phyloP scores from a whole-genome alignment of 1,284 basidiomycete species.

The Fistulinella staudtii region DNA sequence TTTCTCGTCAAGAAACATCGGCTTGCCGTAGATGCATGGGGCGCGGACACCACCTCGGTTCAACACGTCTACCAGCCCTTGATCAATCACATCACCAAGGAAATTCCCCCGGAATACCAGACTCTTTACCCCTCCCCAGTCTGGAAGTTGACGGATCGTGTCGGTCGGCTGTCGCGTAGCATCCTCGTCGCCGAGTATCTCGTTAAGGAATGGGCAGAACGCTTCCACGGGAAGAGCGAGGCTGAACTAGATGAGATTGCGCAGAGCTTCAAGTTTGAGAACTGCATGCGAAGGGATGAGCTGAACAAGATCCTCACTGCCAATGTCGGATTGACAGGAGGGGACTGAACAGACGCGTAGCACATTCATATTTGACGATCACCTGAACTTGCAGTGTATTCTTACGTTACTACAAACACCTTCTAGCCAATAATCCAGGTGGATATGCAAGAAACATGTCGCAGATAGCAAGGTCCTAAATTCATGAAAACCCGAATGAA shows the following conservation, averaged over 20 bases:
- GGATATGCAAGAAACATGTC: no score
- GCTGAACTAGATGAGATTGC: conserved; percentile 60
- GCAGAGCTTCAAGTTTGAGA: conserved; percentile 57
- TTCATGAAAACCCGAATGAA: no score
- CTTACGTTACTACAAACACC: no score
- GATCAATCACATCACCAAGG: conserved; percentile 48
- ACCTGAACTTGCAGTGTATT: background rate
- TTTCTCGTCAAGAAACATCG: conserved; percentile 64
- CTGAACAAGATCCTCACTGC: conserved; percentile 47
- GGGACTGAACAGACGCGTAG: background rate
- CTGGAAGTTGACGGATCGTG: conserved; percentile 43
- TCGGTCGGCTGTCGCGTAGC: conserved; percentile 51
- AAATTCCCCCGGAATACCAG: conserved; percentile 42
- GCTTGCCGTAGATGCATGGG: conserved; percentile 65
- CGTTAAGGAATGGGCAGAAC: conserved; percentile 59
- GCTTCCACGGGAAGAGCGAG: conserved; percentile 54
- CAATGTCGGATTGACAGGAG: conserved; percentile 22
- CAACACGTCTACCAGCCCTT: conserved; percentile 54
- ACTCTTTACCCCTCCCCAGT: conserved; percentile 49
- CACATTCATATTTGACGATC: no score
- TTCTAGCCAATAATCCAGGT: no score
- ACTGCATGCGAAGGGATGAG: conserved; percentile 48
- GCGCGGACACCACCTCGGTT: conserved; percentile 48
- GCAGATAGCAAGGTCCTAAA: no score
- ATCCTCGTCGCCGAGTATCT: conserved; percentile 63